A percentile compares a stretch with the other conserved stretches of the same genome.
Conservation (phyloP, 208 protist genomes). For the Herpetomonas samuelpessoai region DNA sequence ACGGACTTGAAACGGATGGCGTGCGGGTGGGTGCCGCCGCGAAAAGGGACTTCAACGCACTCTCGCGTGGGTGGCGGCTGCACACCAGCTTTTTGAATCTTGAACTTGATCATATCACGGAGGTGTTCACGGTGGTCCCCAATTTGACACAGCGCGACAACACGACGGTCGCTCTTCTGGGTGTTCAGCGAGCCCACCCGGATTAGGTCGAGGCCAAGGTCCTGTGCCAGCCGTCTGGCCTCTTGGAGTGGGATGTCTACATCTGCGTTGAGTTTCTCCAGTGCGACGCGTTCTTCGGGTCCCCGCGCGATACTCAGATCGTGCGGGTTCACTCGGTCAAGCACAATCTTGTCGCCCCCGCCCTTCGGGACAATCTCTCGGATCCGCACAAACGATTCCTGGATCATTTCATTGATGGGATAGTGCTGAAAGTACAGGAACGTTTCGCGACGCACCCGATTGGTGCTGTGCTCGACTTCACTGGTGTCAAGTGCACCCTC, state of each 20-base stretch:
- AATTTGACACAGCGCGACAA: constrained; percentile 74
- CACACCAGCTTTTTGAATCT: constrained; percentile 82
- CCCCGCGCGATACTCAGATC: not conserved
- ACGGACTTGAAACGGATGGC: constrained; percentile 85
- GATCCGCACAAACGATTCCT: constrained; percentile 82
- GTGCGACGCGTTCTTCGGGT: not conserved
- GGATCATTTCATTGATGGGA: constrained; percentile 91
- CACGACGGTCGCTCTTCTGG: constrained; percentile 64
- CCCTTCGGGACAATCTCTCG: constrained; percentile 37
- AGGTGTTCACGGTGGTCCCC: constrained; percentile 83
- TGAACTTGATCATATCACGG: constrained; percentile 81
- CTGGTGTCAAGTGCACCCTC: constrained; percentile 79
- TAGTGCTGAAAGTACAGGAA: constrained; percentile 83
- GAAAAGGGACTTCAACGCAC: constrained; percentile 83
- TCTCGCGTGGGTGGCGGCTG: constrained; percentile 63
- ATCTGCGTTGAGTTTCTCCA: constrained; percentile 47
- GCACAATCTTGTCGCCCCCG: constrained; percentile 21
- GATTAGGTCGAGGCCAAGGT: constrained; percentile 79
- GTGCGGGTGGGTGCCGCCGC: constrained; percentile 81
- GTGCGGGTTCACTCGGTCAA: constrained; percentile 17
- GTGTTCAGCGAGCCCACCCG: constrained; percentile 66
- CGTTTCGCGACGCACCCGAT: constrained; percentile 70
- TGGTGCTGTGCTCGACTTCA: constrained; percentile 60
- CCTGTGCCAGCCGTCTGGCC: constrained; percentile 71
- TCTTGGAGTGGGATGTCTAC: constrained; percentile 69